Conservation (phyloP, 148 eudicot genomes). For the Salicornia ramosissima region DNA sequence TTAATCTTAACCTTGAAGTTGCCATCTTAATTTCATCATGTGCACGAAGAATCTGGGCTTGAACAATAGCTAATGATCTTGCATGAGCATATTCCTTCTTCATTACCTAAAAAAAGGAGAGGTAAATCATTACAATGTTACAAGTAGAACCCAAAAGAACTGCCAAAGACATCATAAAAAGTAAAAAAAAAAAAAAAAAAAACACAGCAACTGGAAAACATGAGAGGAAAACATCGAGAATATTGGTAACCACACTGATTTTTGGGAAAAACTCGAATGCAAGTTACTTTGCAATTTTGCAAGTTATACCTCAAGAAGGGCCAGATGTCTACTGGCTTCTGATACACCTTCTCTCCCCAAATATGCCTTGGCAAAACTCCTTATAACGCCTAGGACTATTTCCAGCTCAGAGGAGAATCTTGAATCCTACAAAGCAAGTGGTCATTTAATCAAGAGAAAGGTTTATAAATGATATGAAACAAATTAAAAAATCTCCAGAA, state of each 20-base stretch:
- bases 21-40: slow-evolving; percentile 98
- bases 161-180: neutral
- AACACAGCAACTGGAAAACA: neutral
- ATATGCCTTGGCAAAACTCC: slow-evolving; percentile 55
- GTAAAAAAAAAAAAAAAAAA: neutral
- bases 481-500: neutral
- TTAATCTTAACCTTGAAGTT: slow-evolving; percentile 81
- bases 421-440: slow-evolving; percentile 60
- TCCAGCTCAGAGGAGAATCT: slow-evolving; percentile 87
- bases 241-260: neutral
- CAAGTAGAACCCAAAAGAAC: slow-evolving; percentile 1
- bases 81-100: slow-evolving; percentile 91
- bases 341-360: slow-evolving; percentile 55
- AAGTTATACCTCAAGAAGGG: slow-evolving; percentile 71
- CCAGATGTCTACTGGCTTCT: slow-evolving; percentile 62
- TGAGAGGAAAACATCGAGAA: neutral
- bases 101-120: slow-evolving; percentile 47
- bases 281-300: slow-evolving; percentile 4
- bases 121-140: slow-evolving; percentile 13
- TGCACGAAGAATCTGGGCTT: slow-evolving; percentile 88
- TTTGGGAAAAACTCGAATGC: neutral
- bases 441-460: slow-evolving; percentile 4
- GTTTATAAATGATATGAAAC: slow-evolving; percentile 1
- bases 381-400: slow-evolving; percentile 68
- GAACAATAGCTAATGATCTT: slow-evolving; percentile 75